Evolutionary conservation across 2,329 filamentous ascomycete species (phyloP).

Genomic region (Phialophora expanda): DNA sequence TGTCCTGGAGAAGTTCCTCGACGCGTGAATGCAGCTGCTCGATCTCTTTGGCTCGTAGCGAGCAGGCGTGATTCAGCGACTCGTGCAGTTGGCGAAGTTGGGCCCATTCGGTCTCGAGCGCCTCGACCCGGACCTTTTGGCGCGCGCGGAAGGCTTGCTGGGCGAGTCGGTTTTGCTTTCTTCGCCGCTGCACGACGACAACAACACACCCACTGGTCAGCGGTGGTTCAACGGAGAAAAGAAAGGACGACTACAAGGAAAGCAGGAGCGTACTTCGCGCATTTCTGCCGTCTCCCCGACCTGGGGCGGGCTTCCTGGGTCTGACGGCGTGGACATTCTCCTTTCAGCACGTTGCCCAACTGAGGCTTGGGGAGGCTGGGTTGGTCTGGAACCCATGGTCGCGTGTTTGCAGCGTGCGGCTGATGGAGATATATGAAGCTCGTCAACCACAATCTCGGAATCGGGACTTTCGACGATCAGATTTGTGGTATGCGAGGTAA

Average conservation of each 20-base stretch:
- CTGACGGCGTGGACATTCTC: slow-evolving; percentile 6
- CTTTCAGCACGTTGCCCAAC: not conserved
- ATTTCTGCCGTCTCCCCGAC: slow-evolving; percentile 14
- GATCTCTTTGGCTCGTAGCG: slow-evolving; percentile 13
- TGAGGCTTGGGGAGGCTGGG: slow-evolving; percentile 1
- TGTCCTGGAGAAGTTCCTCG: slow-evolving; percentile 16
- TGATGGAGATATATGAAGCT: not conserved
- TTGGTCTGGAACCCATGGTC: not conserved
- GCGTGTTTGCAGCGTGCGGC: not conserved
- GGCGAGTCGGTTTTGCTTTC: slow-evolving; percentile 15
- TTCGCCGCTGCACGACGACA: slow-evolving; percentile 7
- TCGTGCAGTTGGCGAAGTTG: slow-evolving; percentile 17
- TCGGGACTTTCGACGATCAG: not conserved
- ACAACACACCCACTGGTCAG: not conserved
- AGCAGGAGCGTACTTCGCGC: slow-evolving; percentile 3
- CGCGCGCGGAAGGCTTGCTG: slow-evolving; percentile 19
- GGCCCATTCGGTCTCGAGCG: slow-evolving; percentile 14
- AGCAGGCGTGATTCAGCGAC: slow-evolving; percentile 14
- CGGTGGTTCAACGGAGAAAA: not conserved
- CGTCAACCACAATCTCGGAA: not conserved
- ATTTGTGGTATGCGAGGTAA: not conserved
- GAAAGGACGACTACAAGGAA: not conserved
- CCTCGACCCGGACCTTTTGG: slow-evolving; percentile 16
- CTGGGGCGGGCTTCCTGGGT: slow-evolving; percentile 6
- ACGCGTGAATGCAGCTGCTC: slow-evolving; percentile 14